Evolutionary conservation across 352 stramenopile genomes (phyloP), one percentile per base, ranked within the genome.

Genomic region (Globisporangium acanthophoron): DNA sequence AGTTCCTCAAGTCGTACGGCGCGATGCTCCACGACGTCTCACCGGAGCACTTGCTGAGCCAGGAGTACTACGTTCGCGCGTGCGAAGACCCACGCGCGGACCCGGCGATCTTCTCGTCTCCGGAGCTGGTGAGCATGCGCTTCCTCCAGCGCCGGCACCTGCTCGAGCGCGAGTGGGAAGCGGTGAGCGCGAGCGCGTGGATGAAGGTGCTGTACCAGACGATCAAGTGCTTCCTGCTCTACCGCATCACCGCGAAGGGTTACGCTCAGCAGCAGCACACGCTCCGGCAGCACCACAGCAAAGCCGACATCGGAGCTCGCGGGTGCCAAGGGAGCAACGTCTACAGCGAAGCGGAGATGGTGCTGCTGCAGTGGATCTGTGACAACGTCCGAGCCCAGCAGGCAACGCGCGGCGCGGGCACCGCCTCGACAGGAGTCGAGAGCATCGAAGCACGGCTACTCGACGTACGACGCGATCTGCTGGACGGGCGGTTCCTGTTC

Each of bases 221-320:
- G 6, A 74, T 98, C 59, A 96, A 97, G 54, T 92, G 96, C 40
- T 98, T 98, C 62, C 62, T 98, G 37, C 65, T 98, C 1, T 88
- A 81, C 31, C 76, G 93, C 4, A 85, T 98, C 40, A 97, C 88
- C 3, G 81, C 73, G 37, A 97, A 96, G 56, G 67, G 71, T 4
- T 94, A 96, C 35, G 60, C 68, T 7, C 65, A 74, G 49, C 74
- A 82, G 48, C 54, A 69, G 15, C 31, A 44, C 1, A 54, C 51
- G 20, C 37, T 65, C 1, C 54, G 41, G 3, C 44, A 59, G 27
- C 56, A 58, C 8, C 54, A 71, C 59, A 58, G 18, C 37, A 53
- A 52, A 27, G 29, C 52, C 0, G 64, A 84, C 13, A 45, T 84
- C 12, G 16, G 11, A 29, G 11, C 9, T 18, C 66, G 80, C 37